Evolutionary conservation across 495 filamentous ascomycete genomes (phyloP).

Genomic region (Daldinia concentrica): DNA sequence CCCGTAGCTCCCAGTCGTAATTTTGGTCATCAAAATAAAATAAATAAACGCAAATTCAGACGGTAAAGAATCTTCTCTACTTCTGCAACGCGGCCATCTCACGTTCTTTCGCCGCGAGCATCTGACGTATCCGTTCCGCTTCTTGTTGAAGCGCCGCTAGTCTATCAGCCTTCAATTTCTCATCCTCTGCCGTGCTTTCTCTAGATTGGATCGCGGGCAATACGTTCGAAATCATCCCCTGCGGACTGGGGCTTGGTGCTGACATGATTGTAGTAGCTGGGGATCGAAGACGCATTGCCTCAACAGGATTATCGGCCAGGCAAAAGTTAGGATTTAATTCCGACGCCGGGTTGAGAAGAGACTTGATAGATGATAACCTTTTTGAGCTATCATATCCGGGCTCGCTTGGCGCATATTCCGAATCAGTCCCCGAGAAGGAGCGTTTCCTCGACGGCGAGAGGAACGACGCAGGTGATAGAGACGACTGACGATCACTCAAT

Average conservation of each 20-base stretch:
- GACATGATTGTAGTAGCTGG: conserved; percentile 47
- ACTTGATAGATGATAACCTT: conserved; percentile 80
- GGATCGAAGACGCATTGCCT: conserved; percentile 47
- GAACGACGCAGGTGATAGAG: conserved; percentile 61
- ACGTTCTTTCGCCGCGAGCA: conserved; percentile 78
- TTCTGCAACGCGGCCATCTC: conserved; percentile 75
- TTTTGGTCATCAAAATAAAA: conserved; percentile 24
- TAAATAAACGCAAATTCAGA: conserved; percentile 4
- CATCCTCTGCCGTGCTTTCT: conserved; percentile 59
- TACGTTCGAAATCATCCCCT: conserved; percentile 45
- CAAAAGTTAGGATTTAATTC: conserved; percentile 31
- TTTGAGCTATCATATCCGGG: conserved; percentile 55
- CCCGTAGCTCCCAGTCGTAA: conserved; percentile 25
- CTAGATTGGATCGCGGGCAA: conserved; percentile 48
- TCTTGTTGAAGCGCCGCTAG: conserved; percentile 75
- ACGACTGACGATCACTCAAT: conserved; percentile 57
- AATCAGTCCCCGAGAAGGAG: conserved; percentile 67
- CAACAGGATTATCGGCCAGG: conserved; percentile 38
- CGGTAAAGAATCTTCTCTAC: conserved; percentile 12
- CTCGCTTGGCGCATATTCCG: conserved; percentile 47
- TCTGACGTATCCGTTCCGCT: conserved; percentile 77
- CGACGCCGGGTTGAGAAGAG: conserved; percentile 74
- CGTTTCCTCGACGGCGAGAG: conserved; percentile 69
- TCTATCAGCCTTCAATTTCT: conserved; percentile 67
- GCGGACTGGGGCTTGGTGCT: conserved; percentile 50